Evolutionary conservation across 73 alveolate species (phyloP).

Genomic region (Loxodes magnus): DNA sequence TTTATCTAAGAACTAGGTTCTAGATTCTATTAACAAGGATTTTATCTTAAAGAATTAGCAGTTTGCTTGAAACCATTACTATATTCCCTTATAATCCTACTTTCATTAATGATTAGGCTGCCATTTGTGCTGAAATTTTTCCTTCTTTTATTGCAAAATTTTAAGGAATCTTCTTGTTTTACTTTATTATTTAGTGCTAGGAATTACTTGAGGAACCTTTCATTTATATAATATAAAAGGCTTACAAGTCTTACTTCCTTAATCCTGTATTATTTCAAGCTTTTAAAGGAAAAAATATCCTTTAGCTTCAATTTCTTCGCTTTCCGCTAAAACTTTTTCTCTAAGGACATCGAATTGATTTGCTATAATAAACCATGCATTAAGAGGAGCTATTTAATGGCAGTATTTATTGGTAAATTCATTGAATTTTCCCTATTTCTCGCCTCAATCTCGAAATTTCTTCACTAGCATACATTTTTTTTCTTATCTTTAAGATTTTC

Average conservation of each 20-base stretch:
- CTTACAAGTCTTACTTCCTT: conserved; percentile 43
- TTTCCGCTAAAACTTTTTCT: conserved; percentile 60
- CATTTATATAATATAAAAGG: conserved; percentile 30
- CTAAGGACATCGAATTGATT: conserved; percentile 76
- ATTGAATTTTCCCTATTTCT: background rate
- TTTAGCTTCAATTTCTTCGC: conserved; percentile 72
- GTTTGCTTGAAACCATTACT: conserved; percentile 44
- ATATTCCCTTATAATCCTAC: conserved; percentile 63
- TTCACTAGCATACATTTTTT: no score
- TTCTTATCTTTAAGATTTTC: no score
- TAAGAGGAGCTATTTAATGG: conserved; percentile 76
- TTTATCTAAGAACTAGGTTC: conserved; percentile 21
- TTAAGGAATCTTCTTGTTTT: conserved; percentile 44
- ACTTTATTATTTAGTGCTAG: conserved; percentile 36
- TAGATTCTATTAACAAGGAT: conserved; percentile 47
- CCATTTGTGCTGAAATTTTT: conserved; percentile 66
- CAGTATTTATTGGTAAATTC: conserved; percentile 58
- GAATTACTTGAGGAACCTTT: conserved; percentile 16
- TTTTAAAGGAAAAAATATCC: conserved; percentile 55
- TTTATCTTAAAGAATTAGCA: conserved; percentile 59
- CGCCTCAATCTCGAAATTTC: no score
- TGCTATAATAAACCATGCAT: conserved; percentile 48
- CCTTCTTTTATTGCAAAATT: conserved; percentile 69
- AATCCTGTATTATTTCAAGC: conserved; percentile 36
- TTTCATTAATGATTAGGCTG: conserved; percentile 75